phyloP scores from a whole-genome alignment of 306 rosid genomes.

The Cyamopsis tetragonoloba region DNA sequence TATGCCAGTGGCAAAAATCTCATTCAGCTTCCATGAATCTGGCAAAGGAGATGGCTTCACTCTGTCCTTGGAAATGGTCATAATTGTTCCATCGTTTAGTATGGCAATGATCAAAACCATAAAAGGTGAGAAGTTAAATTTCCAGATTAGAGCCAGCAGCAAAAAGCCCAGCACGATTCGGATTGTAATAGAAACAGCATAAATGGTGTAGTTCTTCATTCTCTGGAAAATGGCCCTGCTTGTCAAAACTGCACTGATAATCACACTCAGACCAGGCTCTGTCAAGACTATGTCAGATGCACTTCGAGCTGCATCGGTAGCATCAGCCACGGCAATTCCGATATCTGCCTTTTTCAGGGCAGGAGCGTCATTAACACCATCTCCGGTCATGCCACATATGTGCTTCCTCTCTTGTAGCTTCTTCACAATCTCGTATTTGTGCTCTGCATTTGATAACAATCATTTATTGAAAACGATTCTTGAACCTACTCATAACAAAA shows the following conservation, averaged over 20 bases:
- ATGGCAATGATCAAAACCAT: slow-evolving; percentile 78
- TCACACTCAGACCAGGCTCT: slow-evolving; percentile 78
- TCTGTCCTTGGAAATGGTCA: slow-evolving; percentile 79
- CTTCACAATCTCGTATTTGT: slow-evolving; percentile 75
- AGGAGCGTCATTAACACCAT: slow-evolving; percentile 83
- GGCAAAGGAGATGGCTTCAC: slow-evolving; percentile 79
- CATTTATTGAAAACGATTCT: neutral
- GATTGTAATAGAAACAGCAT: slow-evolving; percentile 76
- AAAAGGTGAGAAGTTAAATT: slow-evolving; percentile 75
- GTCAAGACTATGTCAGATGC: slow-evolving; percentile 81
- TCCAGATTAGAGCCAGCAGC: slow-evolving; percentile 78
- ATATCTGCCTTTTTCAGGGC: slow-evolving; percentile 70
- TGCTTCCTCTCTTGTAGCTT: slow-evolving; percentile 67
- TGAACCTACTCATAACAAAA: neutral
- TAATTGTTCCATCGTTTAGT: slow-evolving; percentile 85
- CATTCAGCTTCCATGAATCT: slow-evolving; percentile 79
- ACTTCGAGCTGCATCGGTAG: slow-evolving; percentile 73
- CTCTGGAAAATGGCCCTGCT: slow-evolving; percentile 82
- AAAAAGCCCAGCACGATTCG: slow-evolving; percentile 68
- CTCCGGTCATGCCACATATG: slow-evolving; percentile 83
- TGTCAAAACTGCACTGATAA: slow-evolving; percentile 69
- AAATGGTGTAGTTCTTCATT: slow-evolving; percentile 84
- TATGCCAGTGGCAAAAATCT: slow-evolving; percentile 73
- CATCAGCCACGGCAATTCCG: slow-evolving; percentile 85
- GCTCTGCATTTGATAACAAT: slow-evolving; percentile 44